Evolutionary conservation across 352 stramenopile genomes (phyloP).

Genomic region (Phytophthora brassicae): DNA sequence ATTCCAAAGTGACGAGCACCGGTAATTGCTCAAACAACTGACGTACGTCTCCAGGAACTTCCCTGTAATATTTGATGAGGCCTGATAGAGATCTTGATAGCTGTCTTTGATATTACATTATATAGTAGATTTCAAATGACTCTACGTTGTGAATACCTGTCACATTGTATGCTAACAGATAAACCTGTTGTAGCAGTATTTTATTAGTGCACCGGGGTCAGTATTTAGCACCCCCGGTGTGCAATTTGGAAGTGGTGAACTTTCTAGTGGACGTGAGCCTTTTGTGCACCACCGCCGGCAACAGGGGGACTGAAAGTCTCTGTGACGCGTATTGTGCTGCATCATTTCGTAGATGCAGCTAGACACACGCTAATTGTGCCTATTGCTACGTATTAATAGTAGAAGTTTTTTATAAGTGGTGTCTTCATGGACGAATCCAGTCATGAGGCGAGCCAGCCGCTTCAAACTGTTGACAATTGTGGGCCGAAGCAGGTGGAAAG

Average conservation of each 20-base stretch:
- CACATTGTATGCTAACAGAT: not conserved
- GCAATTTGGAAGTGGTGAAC: slow-evolving; percentile 12
- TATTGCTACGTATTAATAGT: too few species aligned
- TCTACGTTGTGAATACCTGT: not conserved
- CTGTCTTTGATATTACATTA: too few species aligned
- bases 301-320: too few species aligned
- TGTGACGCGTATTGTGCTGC: too few species aligned
- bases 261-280: slow-evolving; percentile 13
- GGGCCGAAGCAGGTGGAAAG: too few species aligned
- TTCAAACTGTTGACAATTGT: too few species aligned
- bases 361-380: too few species aligned
- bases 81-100: not conserved
- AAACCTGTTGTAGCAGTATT: slow-evolving; percentile 3
- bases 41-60: slow-evolving; percentile 5
- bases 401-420: too few species aligned
- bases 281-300: too few species aligned
- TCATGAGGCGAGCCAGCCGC: too few species aligned
- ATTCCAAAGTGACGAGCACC: slow-evolving; percentile 21
- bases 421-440: too few species aligned
- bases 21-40: slow-evolving; percentile 25
- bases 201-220: not conserved
- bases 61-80: not conserved
- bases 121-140: not conserved
- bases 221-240: slow-evolving; percentile 9
- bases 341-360: too few species aligned